phyloP scores from a whole-genome alignment of 805 yeast genomes.

The Candida tallmaniae region DNA sequence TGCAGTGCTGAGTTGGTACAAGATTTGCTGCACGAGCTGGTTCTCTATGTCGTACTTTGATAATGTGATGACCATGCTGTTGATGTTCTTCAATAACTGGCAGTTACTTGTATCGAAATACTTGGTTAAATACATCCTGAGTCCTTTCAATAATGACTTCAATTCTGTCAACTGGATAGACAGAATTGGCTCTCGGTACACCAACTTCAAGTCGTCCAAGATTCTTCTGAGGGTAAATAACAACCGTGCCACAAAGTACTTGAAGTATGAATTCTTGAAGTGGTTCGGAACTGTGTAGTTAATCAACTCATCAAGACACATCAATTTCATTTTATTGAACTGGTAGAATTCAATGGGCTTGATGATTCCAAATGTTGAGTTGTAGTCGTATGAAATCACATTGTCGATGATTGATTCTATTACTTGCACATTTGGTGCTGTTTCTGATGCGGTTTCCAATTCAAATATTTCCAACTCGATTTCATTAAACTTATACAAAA shows the following conservation, averaged over 20 bases:
- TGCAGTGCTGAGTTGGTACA: background rate
- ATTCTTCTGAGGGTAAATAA: constrained; percentile 60
- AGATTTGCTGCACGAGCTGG: background rate
- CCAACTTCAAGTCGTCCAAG: constrained; percentile 56
- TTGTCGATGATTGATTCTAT: constrained; percentile 33
- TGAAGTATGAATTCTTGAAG: constrained; percentile 9
- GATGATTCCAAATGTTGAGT: constrained; percentile 61
- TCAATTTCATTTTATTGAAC: constrained; percentile 46
- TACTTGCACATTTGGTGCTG: constrained; percentile 5
- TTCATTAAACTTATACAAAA: constrained; percentile 53
- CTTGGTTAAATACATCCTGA: constrained; percentile 1
- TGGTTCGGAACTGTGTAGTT: constrained; percentile 27
- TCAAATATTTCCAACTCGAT: constrained; percentile 36
- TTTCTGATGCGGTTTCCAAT: constrained; percentile 13
- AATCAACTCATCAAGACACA: constrained; percentile 52
- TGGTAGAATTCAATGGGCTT: constrained; percentile 40
- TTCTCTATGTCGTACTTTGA: background rate
- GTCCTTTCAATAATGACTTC: constrained; percentile 26
- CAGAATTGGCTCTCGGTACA: constrained; percentile 63
- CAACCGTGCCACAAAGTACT: constrained; percentile 50
- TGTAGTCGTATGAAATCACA: constrained; percentile 39
- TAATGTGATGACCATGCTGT: constrained; percentile 1
- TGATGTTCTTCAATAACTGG: background rate
- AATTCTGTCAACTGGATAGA: constrained; percentile 63
- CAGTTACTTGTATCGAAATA: background rate